Percentiles rank a stretch among this genome's conserved stretches.
Conservation (phyloP, 805 yeast species). For the Ogataea populi-albae region DNA sequence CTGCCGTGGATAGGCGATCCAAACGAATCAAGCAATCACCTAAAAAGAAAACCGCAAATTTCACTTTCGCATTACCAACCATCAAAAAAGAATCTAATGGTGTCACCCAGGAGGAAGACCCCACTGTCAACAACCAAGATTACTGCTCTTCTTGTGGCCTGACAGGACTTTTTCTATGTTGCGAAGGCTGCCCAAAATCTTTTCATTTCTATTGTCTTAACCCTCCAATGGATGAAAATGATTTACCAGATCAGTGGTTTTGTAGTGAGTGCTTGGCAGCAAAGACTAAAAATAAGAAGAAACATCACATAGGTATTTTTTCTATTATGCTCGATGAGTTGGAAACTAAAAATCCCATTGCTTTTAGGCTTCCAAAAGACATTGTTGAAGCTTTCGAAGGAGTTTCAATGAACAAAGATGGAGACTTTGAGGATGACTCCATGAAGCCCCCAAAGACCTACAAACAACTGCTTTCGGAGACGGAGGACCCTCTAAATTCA, state of each 20-base stretch:
- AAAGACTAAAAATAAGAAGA: constrained; percentile 15
- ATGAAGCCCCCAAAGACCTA: constrained; percentile 46
- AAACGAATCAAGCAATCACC: constrained; percentile 25
- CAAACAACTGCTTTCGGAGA: constrained; percentile 43
- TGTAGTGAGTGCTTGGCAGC: constrained; percentile 71
- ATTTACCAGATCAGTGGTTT: constrained; percentile 85
- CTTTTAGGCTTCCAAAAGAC: constrained; percentile 63
- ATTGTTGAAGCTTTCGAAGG: constrained; percentile 72
- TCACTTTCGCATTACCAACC: constrained; percentile 13
- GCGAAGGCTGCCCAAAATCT: constrained; percentile 89
- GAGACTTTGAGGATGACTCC: constrained; percentile 70
- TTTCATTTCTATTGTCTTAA: constrained; percentile 90
- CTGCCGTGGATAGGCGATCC: constrained; percentile 9
- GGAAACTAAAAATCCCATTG: constrained; percentile 60
- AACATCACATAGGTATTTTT: constrained; percentile 43
- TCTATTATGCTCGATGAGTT: constrained; percentile 57
- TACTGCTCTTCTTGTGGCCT: constrained; percentile 90
- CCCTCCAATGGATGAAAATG: constrained; percentile 78
- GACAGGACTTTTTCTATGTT: constrained; percentile 84
- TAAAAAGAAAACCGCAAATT: constrained; percentile 13
- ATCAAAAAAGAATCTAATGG: constrained; percentile 9
- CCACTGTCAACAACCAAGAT: constrained; percentile 62
- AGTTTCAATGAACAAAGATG: constrained; percentile 62
- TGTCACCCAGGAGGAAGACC: constrained; percentile 14
- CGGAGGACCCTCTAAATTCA: constrained; percentile 55